Evolutionary conservation across 169 alveolate species (phyloP).

Genomic region (Babesia bovis): DNA sequence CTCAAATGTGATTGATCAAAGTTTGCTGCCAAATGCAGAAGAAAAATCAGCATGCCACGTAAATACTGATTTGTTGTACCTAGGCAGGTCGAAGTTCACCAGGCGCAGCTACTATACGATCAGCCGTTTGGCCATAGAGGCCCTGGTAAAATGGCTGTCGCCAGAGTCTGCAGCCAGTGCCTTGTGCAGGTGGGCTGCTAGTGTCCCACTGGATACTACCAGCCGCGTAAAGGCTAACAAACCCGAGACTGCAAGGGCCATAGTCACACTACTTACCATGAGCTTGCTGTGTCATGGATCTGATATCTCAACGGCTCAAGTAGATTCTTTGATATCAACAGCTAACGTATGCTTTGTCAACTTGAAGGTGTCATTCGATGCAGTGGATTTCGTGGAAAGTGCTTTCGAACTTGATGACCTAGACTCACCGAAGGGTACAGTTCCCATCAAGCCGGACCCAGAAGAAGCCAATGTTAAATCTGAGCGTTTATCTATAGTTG

Average conservation of each 20-base stretch:
- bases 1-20: background rate
- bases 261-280: conserved; percentile 20
- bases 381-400: background rate
- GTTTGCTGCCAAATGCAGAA: background rate
- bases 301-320: background rate
- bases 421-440: background rate
- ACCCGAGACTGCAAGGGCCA: conserved; percentile 35
- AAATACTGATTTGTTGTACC: conserved; percentile 12
- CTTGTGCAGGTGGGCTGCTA: conserved; percentile 38
- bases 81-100: conserved; percentile 28
- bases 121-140: conserved; percentile 33
- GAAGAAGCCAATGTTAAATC: background rate
- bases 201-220: conserved; percentile 48
- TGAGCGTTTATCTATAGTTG: conserved; percentile 3
- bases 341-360: conserved; percentile 49
- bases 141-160: conserved; percentile 31
- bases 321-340: conserved; percentile 57
- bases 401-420: conserved; percentile 8
- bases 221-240: conserved; percentile 48
- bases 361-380: conserved; percentile 24
- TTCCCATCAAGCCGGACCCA: background rate
- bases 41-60: background rate
- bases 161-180: conserved; percentile 34
- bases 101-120: conserved; percentile 15
- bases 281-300: conserved; percentile 20